phyloP scores from a whole-genome alignment of 495 filamentous ascomycete genomes.

The Trichocladium uniseriatum region DNA sequence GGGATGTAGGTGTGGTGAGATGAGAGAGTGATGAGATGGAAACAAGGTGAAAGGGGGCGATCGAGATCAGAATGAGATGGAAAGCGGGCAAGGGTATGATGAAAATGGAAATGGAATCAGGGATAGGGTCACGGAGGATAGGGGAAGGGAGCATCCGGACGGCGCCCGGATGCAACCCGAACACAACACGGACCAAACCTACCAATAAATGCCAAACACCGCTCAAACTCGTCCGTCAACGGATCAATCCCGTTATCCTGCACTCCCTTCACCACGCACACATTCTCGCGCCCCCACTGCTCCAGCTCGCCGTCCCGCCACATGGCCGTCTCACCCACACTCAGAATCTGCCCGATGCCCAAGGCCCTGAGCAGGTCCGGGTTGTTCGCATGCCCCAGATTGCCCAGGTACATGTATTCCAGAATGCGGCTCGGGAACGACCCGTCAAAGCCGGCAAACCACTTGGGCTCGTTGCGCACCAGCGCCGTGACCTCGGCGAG shows the following conservation, averaged over 20 bases:
- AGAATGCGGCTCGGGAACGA: conserved; percentile 81
- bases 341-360: conserved; percentile 80
- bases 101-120: too few relatives aligned
- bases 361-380: conserved; percentile 67
- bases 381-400: conserved; percentile 87
- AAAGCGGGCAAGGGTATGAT: too few relatives aligned
- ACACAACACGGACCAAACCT: conserved; percentile 25
- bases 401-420: conserved; percentile 94
- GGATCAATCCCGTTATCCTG: conserved; percentile 97
- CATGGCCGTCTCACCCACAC: conserved; percentile 81
- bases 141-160: too few relatives aligned
- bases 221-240: conserved; percentile 74
- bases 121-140: too few relatives aligned
- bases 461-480: conserved; percentile 52
- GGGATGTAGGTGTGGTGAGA: neutral
- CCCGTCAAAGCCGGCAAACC: conserved; percentile 80
- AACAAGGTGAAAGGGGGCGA: neutral
- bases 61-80: neutral
- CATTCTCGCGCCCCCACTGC: conserved; percentile 61
- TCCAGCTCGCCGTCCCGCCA: conserved; percentile 64
- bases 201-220: conserved; percentile 90
- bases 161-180: too few relatives aligned
- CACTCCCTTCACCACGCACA: conserved; percentile 71
- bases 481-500: conserved; percentile 38
- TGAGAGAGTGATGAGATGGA: conserved; percentile 1